Evolutionary conservation across 768 basidiomycete genomes (phyloP).

Genomic region (Tubosaeta brunneosetosa): DNA sequence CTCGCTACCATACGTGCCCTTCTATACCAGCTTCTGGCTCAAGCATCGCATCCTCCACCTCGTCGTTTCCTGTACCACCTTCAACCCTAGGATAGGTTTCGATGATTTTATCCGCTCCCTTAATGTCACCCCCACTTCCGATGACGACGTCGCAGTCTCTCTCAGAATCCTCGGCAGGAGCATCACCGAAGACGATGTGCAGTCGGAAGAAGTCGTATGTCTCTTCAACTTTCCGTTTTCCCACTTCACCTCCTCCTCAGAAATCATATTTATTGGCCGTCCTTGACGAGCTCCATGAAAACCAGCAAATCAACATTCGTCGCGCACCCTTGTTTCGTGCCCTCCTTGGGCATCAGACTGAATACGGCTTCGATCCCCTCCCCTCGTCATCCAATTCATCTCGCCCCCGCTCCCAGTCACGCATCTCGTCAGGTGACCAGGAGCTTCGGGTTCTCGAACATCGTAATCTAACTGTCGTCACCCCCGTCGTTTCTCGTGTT

Average conservation of each 20-base stretch:
- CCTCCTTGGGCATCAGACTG: conserved; percentile 25
- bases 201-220: conserved; percentile 46
- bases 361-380: conserved; percentile 20
- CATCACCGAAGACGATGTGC: conserved; percentile 40
- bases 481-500: conserved; percentile 44
- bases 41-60: conserved; percentile 48
- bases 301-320: conserved; percentile 27
- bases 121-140: conserved; percentile 23
- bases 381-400: conserved; percentile 12
- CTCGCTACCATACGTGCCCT: conserved; percentile 39
- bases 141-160: conserved; percentile 30
- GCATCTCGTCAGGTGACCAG: conserved; percentile 5
- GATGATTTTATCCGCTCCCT: conserved; percentile 37
- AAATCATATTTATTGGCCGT: conserved; percentile 39
- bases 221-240: background rate
- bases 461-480: conserved; percentile 37
- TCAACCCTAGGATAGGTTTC: conserved; percentile 34
- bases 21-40: conserved; percentile 46
- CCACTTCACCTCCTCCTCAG: conserved; percentile 25
- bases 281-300: conserved; percentile 37
- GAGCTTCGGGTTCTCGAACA: conserved; percentile 36
- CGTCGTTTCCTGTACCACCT: conserved; percentile 37
- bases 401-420: conserved; percentile 14
- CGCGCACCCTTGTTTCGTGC: conserved; percentile 41
- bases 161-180: conserved; percentile 40